Evolutionary conservation across 768 basidiomycete species (phyloP).

Genomic region (Pleurotus tuber-regium): DNA sequence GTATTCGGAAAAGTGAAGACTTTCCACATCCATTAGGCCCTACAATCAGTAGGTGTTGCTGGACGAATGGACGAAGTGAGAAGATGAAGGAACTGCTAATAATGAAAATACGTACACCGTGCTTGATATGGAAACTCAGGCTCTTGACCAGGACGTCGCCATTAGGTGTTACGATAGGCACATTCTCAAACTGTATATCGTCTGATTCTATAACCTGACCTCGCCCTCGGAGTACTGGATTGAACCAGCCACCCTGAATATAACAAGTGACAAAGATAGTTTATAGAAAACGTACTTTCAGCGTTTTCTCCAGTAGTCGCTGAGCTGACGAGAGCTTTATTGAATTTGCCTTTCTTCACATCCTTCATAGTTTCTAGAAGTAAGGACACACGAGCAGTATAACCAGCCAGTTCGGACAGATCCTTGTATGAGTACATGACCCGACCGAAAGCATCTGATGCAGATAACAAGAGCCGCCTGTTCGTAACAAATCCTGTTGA

Average conservation of each 20-base stretch:
- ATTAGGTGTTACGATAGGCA: constrained; percentile 95
- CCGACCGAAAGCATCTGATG: constrained; percentile 88
- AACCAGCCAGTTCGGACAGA: constrained; percentile 92
- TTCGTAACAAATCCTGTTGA: constrained; percentile 94
- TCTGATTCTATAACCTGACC: constrained; percentile 82
- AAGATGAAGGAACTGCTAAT: not conserved
- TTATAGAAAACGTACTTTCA: constrained; percentile 51
- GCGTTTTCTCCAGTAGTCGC: constrained; percentile 72
- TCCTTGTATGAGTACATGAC: constrained; percentile 99
- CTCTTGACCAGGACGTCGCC: constrained; percentile 86
- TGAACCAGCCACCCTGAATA: not conserved
- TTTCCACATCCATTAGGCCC: constrained; percentile 95
- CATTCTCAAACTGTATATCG: constrained; percentile 88
- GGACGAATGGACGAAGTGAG: constrained; percentile 15
- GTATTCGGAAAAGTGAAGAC: constrained; percentile 90
- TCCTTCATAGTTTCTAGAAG: constrained; percentile 91
- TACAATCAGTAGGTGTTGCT: constrained; percentile 92
- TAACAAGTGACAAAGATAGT: not conserved
- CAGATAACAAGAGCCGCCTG: constrained; percentile 81
- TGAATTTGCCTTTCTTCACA: constrained; percentile 77
- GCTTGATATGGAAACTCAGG: constrained; percentile 87
- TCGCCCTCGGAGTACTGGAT: constrained; percentile 69
- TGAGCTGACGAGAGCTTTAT: constrained; percentile 83
- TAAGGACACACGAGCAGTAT: constrained; percentile 87
- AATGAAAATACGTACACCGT: constrained; percentile 60